Conservation (phyloP, 805 yeast species). For the Candida namnaoensis region DNA sequence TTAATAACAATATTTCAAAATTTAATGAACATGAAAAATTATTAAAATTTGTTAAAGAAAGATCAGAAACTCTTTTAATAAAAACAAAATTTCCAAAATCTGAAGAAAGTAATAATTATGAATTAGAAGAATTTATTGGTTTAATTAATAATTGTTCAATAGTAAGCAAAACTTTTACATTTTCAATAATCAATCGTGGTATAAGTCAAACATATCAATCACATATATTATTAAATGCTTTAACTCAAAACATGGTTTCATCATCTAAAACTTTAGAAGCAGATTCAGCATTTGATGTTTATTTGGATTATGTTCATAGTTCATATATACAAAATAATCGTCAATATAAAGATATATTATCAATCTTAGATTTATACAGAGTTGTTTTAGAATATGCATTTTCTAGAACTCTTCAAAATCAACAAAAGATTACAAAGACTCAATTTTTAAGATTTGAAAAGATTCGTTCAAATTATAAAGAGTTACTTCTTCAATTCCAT, state of each 20-base stretch:
- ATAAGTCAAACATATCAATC: constrained; percentile 39
- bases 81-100: constrained; percentile 36
- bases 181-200: constrained; percentile 20
- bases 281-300: constrained; percentile 29
- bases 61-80: constrained; percentile 11
- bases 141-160: constrained; percentile 8
- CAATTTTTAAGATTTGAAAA: constrained; percentile 6
- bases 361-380: constrained; percentile 10
- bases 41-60: constrained; percentile 4
- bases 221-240: constrained; percentile 22
- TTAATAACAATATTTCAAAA: constrained; percentile 1
- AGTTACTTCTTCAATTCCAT: constrained; percentile 7
- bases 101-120: constrained; percentile 20
- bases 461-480: constrained; percentile 4
- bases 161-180: constrained; percentile 10
- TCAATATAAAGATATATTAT: constrained; percentile 27
- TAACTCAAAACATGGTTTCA: constrained; percentile 22
- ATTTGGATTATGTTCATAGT: constrained; percentile 29
- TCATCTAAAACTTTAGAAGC: constrained; percentile 13
- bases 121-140: constrained; percentile 24
- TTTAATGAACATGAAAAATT: background rate
- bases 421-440: constrained; percentile 1
- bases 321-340: constrained; percentile 25
- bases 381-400: constrained; percentile 3
- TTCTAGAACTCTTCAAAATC: background rate